phyloP scores from a whole-genome alignment of 129 eudicot genomes.

The Oenanthe sinensis region DNA sequence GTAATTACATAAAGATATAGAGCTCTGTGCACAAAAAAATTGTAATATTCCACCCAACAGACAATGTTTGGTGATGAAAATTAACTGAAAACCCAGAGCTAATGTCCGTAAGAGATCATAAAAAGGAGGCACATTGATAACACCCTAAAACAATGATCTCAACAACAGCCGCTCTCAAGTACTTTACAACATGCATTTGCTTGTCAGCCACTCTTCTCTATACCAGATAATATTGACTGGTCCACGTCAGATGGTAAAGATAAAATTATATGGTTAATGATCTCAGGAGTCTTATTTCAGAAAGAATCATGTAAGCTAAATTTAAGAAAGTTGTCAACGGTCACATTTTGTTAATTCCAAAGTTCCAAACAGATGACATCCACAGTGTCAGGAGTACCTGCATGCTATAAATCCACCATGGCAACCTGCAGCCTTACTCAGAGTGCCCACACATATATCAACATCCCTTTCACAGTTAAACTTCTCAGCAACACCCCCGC shows the following conservation, averaged over 20 bases:
- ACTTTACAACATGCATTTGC: not conserved
- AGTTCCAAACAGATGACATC: not conserved
- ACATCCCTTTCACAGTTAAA: slow-evolving; percentile 79
- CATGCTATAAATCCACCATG: slow-evolving; percentile 98
- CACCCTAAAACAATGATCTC: not conserved
- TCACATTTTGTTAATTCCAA: not conserved
- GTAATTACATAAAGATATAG: not conserved
- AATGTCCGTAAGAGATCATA: not conserved
- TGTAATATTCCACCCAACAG: not conserved
- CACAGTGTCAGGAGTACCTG: slow-evolving; percentile 44
- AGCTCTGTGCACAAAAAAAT: not conserved
- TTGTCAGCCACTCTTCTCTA: not conserved
- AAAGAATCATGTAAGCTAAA: not conserved
- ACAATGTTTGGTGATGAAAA: not conserved
- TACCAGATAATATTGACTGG: not conserved
- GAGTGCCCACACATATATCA: slow-evolving; percentile 93
- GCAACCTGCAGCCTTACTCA: slow-evolving; percentile 99
- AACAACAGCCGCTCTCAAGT: not conserved
- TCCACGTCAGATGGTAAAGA: not conserved
- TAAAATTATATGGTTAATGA: not conserved
- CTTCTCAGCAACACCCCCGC: slow-evolving; percentile 92
- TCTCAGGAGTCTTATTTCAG: not conserved
- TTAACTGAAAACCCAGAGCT: not conserved
- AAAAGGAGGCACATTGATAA: not conserved
- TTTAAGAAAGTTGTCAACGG: not conserved